Evolutionary conservation across 225 moss, liverwort and hornwort species (phyloP).

Genomic region (Straminergon stramineum): DNA sequence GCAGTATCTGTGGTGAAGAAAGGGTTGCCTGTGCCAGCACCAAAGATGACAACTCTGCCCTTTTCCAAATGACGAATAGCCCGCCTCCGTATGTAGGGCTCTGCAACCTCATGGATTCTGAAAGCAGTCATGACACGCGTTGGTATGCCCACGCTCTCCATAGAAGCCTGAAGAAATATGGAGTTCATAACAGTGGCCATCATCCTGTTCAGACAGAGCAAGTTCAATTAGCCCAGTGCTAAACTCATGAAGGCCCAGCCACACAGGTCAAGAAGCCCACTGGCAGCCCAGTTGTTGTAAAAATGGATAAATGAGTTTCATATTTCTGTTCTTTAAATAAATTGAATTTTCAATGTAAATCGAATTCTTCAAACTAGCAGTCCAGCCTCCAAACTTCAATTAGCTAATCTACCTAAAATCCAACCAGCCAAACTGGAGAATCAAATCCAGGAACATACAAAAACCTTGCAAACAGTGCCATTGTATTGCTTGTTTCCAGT

Average conservation of each 20-base stretch:
- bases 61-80: slow-evolving; percentile 91
- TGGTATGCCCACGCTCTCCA: slow-evolving; percentile 86
- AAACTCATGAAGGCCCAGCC: background rate
- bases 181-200: slow-evolving; percentile 99
- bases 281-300: background rate
- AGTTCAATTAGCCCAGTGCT: background rate
- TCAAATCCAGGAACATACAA: background rate
- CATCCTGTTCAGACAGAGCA: slow-evolving; percentile 46
- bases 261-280: background rate
- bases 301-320: background rate
- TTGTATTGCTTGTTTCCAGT: background rate
- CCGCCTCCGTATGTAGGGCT: slow-evolving; percentile 84
- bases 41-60: slow-evolving; percentile 92
- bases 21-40: slow-evolving; percentile 92
- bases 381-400: background rate
- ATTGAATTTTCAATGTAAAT: background rate
- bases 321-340: background rate
- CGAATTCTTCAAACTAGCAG: background rate
- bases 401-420: background rate
- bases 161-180: slow-evolving; percentile 85
- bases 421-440: background rate
- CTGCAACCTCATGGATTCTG: slow-evolving; percentile 86
- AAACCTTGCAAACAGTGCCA: background rate
- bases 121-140: slow-evolving; percentile 94
- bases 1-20: slow-evolving; percentile 98